These are phyloP conservation scores for Ambrosia artemisiifolia DNA, from an alignment of 129 eudicot species.

Conservation along the genomic window DNA sequence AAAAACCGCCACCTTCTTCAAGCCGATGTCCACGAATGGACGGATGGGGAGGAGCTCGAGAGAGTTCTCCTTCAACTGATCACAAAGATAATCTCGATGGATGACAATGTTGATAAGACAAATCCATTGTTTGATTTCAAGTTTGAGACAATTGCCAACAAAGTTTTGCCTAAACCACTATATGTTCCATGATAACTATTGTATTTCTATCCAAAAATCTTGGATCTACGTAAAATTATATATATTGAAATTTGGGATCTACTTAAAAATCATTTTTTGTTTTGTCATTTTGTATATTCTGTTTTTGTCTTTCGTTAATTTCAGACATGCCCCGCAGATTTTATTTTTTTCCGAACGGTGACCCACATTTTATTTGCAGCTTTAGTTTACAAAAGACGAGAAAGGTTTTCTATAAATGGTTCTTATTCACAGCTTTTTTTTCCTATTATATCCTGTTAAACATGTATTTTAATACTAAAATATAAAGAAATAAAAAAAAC, in stretches of 20 bases:
- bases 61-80: constrained; percentile 37
- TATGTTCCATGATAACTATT: constrained; percentile 34
- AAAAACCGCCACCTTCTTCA: constrained; percentile 42
- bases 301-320: not conserved
- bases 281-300: not conserved
- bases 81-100: constrained; percentile 8
- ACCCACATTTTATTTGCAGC: too few relatives aligned
- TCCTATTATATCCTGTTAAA: too few relatives aligned
- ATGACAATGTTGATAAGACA: constrained; percentile 4
- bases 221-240: constrained; percentile 3
- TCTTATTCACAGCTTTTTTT: too few relatives aligned
- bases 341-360: too few relatives aligned
- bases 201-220: not conserved
- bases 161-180: constrained; percentile 43
- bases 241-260: not conserved
- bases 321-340: not conserved
- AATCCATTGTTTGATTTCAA: constrained; percentile 46
- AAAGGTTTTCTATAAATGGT: too few relatives aligned
- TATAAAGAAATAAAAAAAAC: too few relatives aligned
- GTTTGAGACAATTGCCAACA: constrained; percentile 44
- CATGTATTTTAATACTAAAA: too few relatives aligned
- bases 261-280: not conserved
- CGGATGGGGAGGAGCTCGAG: constrained; percentile 59
- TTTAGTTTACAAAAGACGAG: too few relatives aligned
- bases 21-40: constrained; percentile 62